phyloP scores from a whole-genome alignment of 495 filamentous ascomycete genomes.

The Xylaria sp. region DNA sequence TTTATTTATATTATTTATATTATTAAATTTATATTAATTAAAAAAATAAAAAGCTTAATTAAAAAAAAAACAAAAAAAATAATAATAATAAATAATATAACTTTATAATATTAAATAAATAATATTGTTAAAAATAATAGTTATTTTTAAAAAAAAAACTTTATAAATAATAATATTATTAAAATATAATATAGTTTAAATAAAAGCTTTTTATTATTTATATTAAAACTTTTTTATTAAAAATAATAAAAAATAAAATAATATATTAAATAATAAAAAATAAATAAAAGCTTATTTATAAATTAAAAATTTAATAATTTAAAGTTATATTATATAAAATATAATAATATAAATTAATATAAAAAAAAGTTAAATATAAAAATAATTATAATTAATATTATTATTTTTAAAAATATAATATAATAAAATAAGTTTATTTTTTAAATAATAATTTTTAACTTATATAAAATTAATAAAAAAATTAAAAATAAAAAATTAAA shows the following conservation, averaged over 20 bases:
- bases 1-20: neutral
- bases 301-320: neutral
- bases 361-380: no score
- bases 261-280: neutral
- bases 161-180: neutral
- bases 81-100: neutral
- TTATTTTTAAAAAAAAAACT: neutral
- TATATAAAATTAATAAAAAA: no score
- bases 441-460: no score
- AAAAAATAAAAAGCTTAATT: neutral
- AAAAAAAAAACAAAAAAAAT: neutral
- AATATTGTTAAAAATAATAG: neutral
- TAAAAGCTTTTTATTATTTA: neutral
- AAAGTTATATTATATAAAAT: neutral
- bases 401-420: conserved; percentile 1
- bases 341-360: neutral
- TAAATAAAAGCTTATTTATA: neutral
- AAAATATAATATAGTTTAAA: neutral
- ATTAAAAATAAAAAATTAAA: no score
- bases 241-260: neutral
- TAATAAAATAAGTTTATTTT: neutral
- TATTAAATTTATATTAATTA: neutral
- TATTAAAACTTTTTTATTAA: no score
- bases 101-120: neutral
- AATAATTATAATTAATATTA: conserved; percentile 8